These are phyloP conservation scores for Leishmania guyanensis DNA, from an alignment of 208 protist species.

Conservation along the genomic window DNA sequence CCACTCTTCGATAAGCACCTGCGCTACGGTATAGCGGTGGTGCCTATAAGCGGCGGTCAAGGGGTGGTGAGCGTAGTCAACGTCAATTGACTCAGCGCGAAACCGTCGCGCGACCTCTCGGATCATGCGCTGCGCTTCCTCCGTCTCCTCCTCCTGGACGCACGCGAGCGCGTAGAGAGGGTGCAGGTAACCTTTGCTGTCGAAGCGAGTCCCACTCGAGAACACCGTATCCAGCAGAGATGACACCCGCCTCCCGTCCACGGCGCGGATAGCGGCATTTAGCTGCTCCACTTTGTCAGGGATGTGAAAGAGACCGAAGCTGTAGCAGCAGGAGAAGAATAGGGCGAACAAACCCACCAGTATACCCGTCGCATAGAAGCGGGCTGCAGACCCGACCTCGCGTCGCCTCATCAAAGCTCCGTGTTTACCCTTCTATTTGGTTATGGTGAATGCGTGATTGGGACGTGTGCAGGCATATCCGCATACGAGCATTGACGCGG, in stretches of 20 bases:
- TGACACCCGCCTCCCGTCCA: slow-evolving; percentile 7
- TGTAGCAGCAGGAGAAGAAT: slow-evolving; percentile 15
- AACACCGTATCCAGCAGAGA: slow-evolving; percentile 12
- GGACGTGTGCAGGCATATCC: neutral
- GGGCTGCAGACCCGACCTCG: slow-evolving; percentile 3
- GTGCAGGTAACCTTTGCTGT: slow-evolving; percentile 7
- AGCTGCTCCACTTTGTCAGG: slow-evolving; percentile 12
- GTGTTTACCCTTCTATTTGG: neutral
- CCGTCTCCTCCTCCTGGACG: slow-evolving; percentile 26
- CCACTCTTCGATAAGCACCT: slow-evolving; percentile 31
- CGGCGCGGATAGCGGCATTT: slow-evolving; percentile 27
- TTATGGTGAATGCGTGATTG: neutral
- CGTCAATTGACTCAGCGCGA: slow-evolving; percentile 26
- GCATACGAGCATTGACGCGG: neutral
- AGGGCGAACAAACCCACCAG: slow-evolving; percentile 20
- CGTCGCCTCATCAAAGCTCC: slow-evolving; percentile 2
- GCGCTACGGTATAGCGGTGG: slow-evolving; percentile 32
- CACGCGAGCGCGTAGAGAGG: slow-evolving; percentile 30
- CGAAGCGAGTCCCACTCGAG: neutral
- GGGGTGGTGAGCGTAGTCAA: slow-evolving; percentile 52
- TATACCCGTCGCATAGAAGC: slow-evolving; percentile 20
- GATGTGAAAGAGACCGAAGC: neutral
- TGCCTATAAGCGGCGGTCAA: slow-evolving; percentile 62
- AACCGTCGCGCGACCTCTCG: slow-evolving; percentile 21
- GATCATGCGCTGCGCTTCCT: slow-evolving; percentile 29